Conservation (phyloP, 352 stramenopile genomes). For the Globisporangium barbulae region DNA sequence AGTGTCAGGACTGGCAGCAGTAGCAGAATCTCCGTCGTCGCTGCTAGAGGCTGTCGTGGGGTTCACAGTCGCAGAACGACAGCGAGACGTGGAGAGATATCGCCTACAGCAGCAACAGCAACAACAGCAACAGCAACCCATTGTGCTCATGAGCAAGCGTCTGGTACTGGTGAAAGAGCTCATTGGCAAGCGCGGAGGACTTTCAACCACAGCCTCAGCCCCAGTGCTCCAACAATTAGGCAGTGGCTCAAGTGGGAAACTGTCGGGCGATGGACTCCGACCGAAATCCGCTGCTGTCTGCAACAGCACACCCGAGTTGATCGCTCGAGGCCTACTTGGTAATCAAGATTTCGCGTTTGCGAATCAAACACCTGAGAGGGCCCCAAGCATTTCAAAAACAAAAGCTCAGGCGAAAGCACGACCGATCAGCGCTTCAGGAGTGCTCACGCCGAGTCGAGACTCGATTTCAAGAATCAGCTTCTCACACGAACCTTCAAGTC, state of each 20-base stretch:
- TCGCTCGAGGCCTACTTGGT: slow-evolving; percentile 17
- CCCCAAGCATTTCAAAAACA: background rate
- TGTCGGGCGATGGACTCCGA: slow-evolving; percentile 17
- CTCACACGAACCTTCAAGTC: background rate
- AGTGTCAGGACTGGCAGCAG: background rate
- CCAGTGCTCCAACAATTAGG: slow-evolving; percentile 9
- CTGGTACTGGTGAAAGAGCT: slow-evolving; percentile 18
- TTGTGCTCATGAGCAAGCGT: slow-evolving; percentile 40
- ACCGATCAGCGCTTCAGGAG: slow-evolving; percentile 33
- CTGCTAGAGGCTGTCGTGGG: slow-evolving; percentile 19
- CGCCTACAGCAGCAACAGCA: slow-evolving; percentile 20
- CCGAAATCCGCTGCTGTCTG: slow-evolving; percentile 47
- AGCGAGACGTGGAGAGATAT: slow-evolving; percentile 3
- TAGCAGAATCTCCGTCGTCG: background rate
- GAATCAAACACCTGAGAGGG: background rate
- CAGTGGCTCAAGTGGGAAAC: background rate
- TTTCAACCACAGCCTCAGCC: slow-evolving; percentile 15
- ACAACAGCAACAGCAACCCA: slow-evolving; percentile 22
- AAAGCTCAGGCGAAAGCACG: slow-evolving; percentile 5
- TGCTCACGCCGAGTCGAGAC: slow-evolving; percentile 21
- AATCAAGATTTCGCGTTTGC: background rate
- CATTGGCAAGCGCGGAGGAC: slow-evolving; percentile 23
- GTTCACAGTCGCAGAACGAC: slow-evolving; percentile 8
- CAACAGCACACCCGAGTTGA: slow-evolving; percentile 38
- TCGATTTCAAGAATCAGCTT: slow-evolving; percentile 1